phyloP scores from a whole-genome alignment of 1,139 yeast genomes.

The Hansenula anomala region DNA sequence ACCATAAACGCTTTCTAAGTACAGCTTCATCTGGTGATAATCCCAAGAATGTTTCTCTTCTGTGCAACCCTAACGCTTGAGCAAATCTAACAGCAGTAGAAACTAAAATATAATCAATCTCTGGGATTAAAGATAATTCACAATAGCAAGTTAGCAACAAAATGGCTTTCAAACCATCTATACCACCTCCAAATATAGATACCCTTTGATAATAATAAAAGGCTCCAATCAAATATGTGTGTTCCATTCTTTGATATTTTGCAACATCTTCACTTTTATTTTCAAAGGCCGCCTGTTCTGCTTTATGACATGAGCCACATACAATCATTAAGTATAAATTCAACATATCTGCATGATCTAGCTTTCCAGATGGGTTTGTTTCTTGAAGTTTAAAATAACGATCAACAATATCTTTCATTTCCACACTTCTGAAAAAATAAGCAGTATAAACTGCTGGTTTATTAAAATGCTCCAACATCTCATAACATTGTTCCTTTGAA shows the following conservation, averaged over 20 bases:
- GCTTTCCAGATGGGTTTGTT: no score
- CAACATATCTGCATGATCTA: neutral
- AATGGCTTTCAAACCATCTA: slow-evolving; percentile 42
- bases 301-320: neutral
- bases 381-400: no score
- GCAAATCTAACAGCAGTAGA: slow-evolving; percentile 55
- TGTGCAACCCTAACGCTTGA: slow-evolving; percentile 57
- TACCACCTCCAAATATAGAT: slow-evolving; percentile 27
- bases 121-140: slow-evolving; percentile 39
- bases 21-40: slow-evolving; percentile 33
- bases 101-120: slow-evolving; percentile 37
- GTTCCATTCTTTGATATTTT: slow-evolving; percentile 1
- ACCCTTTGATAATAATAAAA: slow-evolving; percentile 5
- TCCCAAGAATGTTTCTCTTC: slow-evolving; percentile 41
- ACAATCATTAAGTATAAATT: neutral
- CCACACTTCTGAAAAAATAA: neutral
- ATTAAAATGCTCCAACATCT: neutral
- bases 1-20: slow-evolving; percentile 43
- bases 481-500: slow-evolving; percentile 4
- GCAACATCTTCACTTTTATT: neutral
- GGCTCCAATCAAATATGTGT: slow-evolving; percentile 4
- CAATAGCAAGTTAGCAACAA: slow-evolving; percentile 39
- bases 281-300: neutral
- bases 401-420: neutral
- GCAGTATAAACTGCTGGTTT: neutral